Conservation (phyloP, 768 basidiomycete genomes). For the Lactifluus piperatus region DNA sequence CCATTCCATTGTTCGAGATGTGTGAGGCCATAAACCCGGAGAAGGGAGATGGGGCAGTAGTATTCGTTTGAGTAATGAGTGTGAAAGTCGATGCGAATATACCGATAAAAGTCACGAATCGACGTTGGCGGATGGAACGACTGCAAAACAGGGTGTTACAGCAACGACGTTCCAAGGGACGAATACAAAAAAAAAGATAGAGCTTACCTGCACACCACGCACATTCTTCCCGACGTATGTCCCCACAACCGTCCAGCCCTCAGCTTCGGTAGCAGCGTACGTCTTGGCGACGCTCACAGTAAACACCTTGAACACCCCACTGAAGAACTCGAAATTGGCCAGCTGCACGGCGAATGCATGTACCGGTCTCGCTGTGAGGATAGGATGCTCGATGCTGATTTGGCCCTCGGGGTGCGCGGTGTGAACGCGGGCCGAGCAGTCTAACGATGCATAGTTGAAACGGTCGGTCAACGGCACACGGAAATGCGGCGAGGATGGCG, state of each 20-base stretch:
- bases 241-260: conserved; percentile 55
- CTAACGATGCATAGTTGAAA: conserved; percentile 89
- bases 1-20: conserved; percentile 95
- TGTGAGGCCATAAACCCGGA: conserved; percentile 91
- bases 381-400: conserved; percentile 76
- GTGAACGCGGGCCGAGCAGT: conserved; percentile 92
- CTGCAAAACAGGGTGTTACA: conserved; percentile 27
- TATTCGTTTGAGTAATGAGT: conserved; percentile 92
- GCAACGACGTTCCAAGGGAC: not conserved
- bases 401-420: conserved; percentile 70
- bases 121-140: conserved; percentile 73
- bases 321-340: conserved; percentile 97
- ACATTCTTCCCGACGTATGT: conserved; percentile 84
- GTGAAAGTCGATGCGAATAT: conserved; percentile 87
- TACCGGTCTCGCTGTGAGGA: conserved; percentile 88
- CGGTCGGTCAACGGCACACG: conserved; percentile 73
- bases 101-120: conserved; percentile 81
- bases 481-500: conserved; percentile 44
- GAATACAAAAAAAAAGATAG: not conserved
- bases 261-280: conserved; percentile 30
- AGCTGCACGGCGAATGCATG: conserved; percentile 95
- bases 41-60: conserved; percentile 89
- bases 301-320: conserved; percentile 91
- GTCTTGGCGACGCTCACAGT: conserved; percentile 61
- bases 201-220: conserved; percentile 78